phyloP scores from a whole-genome alignment of 768 basidiomycete species.

The Suillus variegatus region DNA sequence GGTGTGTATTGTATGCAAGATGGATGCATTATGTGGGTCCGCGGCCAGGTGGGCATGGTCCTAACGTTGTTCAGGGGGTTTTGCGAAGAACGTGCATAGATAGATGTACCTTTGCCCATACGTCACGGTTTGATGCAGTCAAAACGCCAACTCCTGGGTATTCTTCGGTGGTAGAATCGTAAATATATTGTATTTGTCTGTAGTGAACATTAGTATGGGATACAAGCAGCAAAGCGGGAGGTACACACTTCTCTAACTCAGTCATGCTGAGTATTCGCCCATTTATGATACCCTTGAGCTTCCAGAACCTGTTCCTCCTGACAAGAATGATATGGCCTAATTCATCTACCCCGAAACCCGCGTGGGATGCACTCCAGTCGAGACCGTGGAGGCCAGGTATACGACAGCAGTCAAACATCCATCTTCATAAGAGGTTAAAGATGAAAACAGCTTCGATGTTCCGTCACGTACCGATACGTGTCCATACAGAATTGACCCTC shows the following conservation, averaged over 20 bases:
- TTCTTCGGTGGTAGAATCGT: conserved; percentile 58
- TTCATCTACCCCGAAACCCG: conserved; percentile 46
- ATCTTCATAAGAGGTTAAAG: conserved; percentile 42
- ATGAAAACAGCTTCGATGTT: neutral
- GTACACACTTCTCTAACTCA: conserved; percentile 63
- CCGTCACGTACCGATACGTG: conserved; percentile 62
- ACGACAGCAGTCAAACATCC: conserved; percentile 93
- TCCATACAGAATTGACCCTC: conserved; percentile 84
- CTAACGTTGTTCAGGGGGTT: conserved; percentile 32
- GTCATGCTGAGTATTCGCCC: conserved; percentile 61
- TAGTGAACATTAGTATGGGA: neutral
- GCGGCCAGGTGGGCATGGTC: conserved; percentile 64
- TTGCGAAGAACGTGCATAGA: neutral
- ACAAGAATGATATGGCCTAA: conserved; percentile 83
- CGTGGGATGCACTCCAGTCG: conserved; percentile 78
- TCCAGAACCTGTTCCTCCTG: conserved; percentile 86
- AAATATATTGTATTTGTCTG: conserved; percentile 75
- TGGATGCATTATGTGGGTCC: conserved; percentile 58
- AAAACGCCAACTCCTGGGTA: conserved; percentile 79
- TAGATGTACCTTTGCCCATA: conserved; percentile 77
- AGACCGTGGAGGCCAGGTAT: conserved; percentile 71
- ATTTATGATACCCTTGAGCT: conserved; percentile 59
- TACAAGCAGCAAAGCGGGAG: neutral
- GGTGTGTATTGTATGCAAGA: conserved; percentile 77
- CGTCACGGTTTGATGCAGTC: conserved; percentile 77